A percentile compares a stretch with the other conserved stretches of the same genome.
Evolutionary conservation across 83 land plant genomes (phyloP).

Genomic region (Thuja plicata): DNA sequence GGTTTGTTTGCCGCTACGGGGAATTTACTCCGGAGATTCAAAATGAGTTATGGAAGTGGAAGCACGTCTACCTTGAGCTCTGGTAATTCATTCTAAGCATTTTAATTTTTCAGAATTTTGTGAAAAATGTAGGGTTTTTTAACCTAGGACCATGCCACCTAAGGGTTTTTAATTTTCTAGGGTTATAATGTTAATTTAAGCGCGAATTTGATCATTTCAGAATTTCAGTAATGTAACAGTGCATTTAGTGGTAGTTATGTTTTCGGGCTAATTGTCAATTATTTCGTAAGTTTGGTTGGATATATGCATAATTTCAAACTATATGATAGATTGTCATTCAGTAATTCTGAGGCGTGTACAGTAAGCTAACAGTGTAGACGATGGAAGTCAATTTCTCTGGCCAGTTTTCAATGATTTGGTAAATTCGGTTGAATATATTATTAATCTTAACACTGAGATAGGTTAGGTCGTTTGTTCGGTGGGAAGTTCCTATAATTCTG

Average conservation of each 20-base stretch:
- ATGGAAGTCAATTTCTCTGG: not conserved
- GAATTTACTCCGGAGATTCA: not conserved
- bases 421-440: not conserved
- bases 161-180: not conserved
- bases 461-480: not conserved
- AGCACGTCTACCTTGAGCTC: not conserved
- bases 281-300: not conserved
- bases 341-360: not conserved
- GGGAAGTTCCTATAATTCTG: not conserved
- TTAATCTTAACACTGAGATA: not conserved
- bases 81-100: not conserved
- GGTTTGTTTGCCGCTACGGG: not conserved
- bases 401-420: not conserved
- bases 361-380: not conserved
- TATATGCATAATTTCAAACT: not conserved
- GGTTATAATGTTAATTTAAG: not conserved
- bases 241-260: not conserved
- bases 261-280: not conserved
- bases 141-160: not conserved
- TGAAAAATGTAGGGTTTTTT: not conserved
- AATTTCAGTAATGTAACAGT: not conserved
- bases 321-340: not conserved
- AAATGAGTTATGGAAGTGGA: constrained; percentile 5
- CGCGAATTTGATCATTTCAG: not conserved
- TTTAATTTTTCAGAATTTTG: not conserved